Evolutionary conservation across 805 yeast genomes (phyloP), one percentile per base, ranked within the genome.

Genomic region (Lipomyces chichibuensis): DNA sequence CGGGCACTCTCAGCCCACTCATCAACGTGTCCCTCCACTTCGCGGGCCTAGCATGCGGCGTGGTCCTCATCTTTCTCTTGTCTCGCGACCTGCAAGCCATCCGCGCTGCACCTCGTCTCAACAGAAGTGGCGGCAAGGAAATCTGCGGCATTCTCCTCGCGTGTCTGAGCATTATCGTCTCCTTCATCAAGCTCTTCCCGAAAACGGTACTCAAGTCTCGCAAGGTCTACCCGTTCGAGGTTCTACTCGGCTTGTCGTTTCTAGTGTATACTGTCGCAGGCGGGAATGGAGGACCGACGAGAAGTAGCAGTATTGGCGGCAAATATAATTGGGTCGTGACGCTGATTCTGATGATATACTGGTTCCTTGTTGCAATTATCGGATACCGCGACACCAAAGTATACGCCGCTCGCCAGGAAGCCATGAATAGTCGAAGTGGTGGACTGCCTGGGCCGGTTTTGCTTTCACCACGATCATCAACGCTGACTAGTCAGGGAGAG

Each of bases 191-290:
- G 56, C 25, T 55, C 29, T 33, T 53, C 20, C 59, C 59, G 25
- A 59, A 59, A 6, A 46, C 56, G n/a, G 8, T 60, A 8, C n/a
- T 37, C 35, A 55, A 33, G 27, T 29, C 57, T 0, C 32, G 64
- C 39, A 56, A 46, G n/a, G 46, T 43, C 23, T 56, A 46, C 49
- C 23, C 25, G 17, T 35, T 62, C 33, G 39, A 56, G 13, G 35
- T 62, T 8, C 9, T 62, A 2, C 60, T 62, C 43, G 49, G 60
- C 35, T 14, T 55, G 3, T 55, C 49, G 14, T 62, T 56, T 51
- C 51, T 62, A n/a, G 57, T 56, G n/a, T 62, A 27, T 20, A 32
- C 60, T n/a, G 46, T 62, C n/a, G 49, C 56, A 11, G 59, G 46
- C 14, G 64, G 59, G 32, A 59, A 57, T 13, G 55, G 49, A 11